A percentile compares a stretch with the other conserved stretches of the same genome.
These are phyloP conservation scores for Kodamaea sp. DNA, from an alignment of 1,139 yeast species.

Conservation along the genomic window DNA sequence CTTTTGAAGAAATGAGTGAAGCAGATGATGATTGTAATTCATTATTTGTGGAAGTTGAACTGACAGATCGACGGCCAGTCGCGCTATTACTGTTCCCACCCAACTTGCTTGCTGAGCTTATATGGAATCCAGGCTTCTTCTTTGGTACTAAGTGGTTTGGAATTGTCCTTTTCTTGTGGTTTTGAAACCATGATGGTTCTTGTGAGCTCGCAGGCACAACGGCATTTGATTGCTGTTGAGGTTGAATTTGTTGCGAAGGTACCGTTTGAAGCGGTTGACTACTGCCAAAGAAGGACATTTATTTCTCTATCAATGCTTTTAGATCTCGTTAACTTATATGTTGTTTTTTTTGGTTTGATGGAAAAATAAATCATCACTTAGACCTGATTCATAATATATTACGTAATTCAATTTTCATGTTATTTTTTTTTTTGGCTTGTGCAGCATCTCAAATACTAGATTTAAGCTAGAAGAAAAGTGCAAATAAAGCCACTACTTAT, in stretches of 20 bases:
- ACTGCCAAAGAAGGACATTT: no score
- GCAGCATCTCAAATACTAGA: no score
- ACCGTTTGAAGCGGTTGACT: no score
- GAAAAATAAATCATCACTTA: no score
- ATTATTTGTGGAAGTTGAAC: slow-evolving; percentile 4
- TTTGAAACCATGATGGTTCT: slow-evolving; percentile 51
- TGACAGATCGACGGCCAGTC: slow-evolving; percentile 4
- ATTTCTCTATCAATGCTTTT: no score
- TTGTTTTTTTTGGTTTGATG: no score
- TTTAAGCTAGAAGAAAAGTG: no score
- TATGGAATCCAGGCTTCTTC: slow-evolving; percentile 42
- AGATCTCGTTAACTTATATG: no score
- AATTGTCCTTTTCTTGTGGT: slow-evolving; percentile 53
- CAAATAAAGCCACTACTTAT: no score
- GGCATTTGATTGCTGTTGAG: slow-evolving; percentile 6
- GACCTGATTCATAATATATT: no score
- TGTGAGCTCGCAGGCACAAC: slow-evolving; percentile 4
- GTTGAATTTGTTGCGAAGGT: slow-evolving; percentile 3
- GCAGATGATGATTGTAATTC: slow-evolving; percentile 9
- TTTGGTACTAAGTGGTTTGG: slow-evolving; percentile 53
- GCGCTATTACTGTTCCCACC: slow-evolving; percentile 1
- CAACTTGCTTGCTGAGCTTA: slow-evolving; percentile 15
- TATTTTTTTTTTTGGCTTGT: no score
- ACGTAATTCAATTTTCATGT: no score
- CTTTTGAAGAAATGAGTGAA: slow-evolving; percentile 14